Percentiles rank a stretch among this genome's conserved stretches.
These are phyloP conservation scores for Fraxinus xanthoxyloides DNA, from an alignment of 305 asterid genomes.

Conservation along the genomic window DNA sequence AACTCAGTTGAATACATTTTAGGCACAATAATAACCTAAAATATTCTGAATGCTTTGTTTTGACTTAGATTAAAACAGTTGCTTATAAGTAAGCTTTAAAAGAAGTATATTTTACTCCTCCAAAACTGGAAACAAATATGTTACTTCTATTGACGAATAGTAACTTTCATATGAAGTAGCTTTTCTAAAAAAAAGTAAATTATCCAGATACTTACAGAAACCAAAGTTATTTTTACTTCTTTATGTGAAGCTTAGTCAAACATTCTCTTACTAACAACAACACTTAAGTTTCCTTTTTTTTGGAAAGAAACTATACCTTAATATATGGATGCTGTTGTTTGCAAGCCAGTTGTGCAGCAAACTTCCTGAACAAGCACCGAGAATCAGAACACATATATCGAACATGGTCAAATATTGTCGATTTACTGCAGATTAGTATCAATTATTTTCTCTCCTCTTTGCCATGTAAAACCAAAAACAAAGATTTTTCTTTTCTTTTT, in stretches of 20 bases:
- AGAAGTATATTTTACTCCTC: not conserved
- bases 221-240: not conserved
- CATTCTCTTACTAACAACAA: not conserved
- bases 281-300: not conserved
- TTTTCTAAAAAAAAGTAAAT: not conserved
- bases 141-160: not conserved
- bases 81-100: not conserved
- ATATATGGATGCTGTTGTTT: slow-evolving; percentile 39
- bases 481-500: not conserved
- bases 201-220: not conserved
- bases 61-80: not conserved
- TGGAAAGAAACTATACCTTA: slow-evolving; percentile 31
- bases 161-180: not conserved
- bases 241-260: not conserved
- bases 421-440: not conserved
- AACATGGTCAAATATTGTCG: not conserved
- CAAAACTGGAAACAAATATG: not conserved
- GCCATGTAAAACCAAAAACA: not conserved
- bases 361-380: slow-evolving; percentile 39
- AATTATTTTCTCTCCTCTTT: not conserved
- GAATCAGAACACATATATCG: not conserved
- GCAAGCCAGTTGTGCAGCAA: slow-evolving; percentile 58
- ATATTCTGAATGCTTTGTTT: not conserved
- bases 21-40: not conserved
- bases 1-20: not conserved